Evolutionary conservation across 202 grass and related monocot species (phyloP), one percentile per base, ranked within the genome.

Genomic region (Brachypodium distachyon): DNA sequence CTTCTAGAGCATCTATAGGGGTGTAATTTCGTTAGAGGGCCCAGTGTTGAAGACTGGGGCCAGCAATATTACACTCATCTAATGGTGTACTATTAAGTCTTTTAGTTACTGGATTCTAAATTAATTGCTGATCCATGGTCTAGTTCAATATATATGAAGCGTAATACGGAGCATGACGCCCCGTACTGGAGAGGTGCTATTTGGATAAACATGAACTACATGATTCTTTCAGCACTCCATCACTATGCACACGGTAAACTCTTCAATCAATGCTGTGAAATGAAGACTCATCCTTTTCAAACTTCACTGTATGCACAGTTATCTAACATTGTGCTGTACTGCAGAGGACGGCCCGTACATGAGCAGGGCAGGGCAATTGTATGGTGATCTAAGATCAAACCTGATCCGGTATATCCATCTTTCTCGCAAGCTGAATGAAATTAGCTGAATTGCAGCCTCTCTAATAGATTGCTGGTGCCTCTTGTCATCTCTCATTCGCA

Each of bases 131-230:
- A 39, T 86, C 47, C 48, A 60, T 72, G 38, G 21, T 90, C 44
- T 84, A 98, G 95, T 70, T 88, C 95, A 44, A 65, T 98, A 63
- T 94, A 98, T 61, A 98, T 98, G 95, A 98, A 92, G 73, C 85
- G 81, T 22, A 98, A 98, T 14, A 98, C 91, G 2, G 85, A 98
- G 53, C 95, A 98, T 77, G 91, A 98, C 4, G 63, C 91, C 0
- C 95, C 95, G 37, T 98, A 98, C 28, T 98, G 95, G 95, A 90
- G 95, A 90, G 95, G 91, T 23, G 81, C 95, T 46, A 90, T 98
- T 73, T 98, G 95, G 95, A 92, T 98, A 87, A 98, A 98, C 70
- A 98, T 98, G 84, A 98, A 98, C 60, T 94, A 98, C 87, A 86
- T 98, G 91, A 88, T 88, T 78, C 95, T 98, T 82, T 98, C 95